These are phyloP conservation scores for Chamaecrista fasciculata DNA, from an alignment of 306 rosid species.

Conservation along the genomic window DNA sequence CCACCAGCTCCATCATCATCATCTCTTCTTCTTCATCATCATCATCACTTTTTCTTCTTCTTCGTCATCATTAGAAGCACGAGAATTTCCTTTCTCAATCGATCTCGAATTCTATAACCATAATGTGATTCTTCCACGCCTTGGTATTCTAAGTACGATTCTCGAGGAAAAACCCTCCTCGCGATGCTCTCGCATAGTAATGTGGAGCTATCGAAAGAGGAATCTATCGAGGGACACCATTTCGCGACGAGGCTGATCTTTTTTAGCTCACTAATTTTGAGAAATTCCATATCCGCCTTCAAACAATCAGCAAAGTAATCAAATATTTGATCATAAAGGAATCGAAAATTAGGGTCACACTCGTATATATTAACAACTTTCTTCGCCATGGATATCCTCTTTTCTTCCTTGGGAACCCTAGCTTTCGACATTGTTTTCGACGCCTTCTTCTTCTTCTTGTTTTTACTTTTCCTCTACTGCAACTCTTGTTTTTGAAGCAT, in stretches of 20 bases:
- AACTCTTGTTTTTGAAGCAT: conserved; percentile 32
- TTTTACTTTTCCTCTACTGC: conserved; percentile 10
- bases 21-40: too few relatives aligned
- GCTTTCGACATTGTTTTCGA: too few relatives aligned
- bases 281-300: conserved; percentile 44
- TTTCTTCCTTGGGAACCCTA: conserved; percentile 35
- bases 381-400: conserved; percentile 49
- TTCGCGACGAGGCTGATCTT: conserved; percentile 64
- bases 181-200: conserved; percentile 67
- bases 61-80: conserved; percentile 64
- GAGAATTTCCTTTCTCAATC: conserved; percentile 62
- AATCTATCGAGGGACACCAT: conserved; percentile 83
- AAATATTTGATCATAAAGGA: conserved; percentile 48
- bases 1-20: too few relatives aligned
- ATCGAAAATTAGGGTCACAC: conserved; percentile 36
- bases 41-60: too few relatives aligned
- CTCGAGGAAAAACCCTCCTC: conserved; percentile 51
- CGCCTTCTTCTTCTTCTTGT: too few relatives aligned
- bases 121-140: conserved; percentile 67
- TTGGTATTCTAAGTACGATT: conserved; percentile 44
- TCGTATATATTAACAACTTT: conserved; percentile 46
- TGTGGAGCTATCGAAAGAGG: conserved; percentile 56
- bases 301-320: conserved; percentile 53
- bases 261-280: conserved; percentile 26
- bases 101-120: conserved; percentile 63